Conservation (phyloP, 2,329 filamentous ascomycete species). For the Lojkania enalia region DNA sequence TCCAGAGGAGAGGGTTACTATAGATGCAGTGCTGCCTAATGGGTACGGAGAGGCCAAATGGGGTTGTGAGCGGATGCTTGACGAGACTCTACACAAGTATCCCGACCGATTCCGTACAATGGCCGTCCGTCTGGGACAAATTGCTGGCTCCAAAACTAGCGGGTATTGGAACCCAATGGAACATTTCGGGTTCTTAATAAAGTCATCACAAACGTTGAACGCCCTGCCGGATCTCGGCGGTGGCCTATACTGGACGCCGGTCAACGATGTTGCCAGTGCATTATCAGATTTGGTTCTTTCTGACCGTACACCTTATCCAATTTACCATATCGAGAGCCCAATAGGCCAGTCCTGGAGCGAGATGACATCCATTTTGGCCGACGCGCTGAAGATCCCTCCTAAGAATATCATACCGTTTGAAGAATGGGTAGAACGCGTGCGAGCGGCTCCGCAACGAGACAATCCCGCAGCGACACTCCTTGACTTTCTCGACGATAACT, state of each 20-base stretch:
- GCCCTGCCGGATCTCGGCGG: conserved; percentile 7
- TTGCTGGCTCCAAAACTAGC: conserved; percentile 3
- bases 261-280: conserved; percentile 26
- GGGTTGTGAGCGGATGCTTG: conserved; percentile 13
- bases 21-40: conserved; percentile 44
- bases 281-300: not conserved
- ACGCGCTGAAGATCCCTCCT: not conserved
- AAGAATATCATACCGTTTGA: conserved; percentile 7
- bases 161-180: conserved; percentile 12
- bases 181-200: conserved; percentile 11
- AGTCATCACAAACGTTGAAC: conserved; percentile 5
- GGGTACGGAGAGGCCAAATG: conserved; percentile 14
- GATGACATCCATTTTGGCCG: not conserved
- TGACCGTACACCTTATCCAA: not conserved
- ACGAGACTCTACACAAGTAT: not conserved
- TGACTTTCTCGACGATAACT: conserved; percentile 7
- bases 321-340: conserved; percentile 16
- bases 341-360: conserved; percentile 9
- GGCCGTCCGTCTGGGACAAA: conserved; percentile 19
- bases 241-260: conserved; percentile 12
- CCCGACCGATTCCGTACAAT: conserved; percentile 50
- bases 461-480: conserved; percentile 5
- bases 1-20: not conserved
- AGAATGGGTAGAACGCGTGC: not conserved
- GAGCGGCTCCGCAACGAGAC: not conserved